These are phyloP conservation scores for Collybia sp. DNA, from an alignment of 768 basidiomycete genomes.

Conservation along the genomic window DNA sequence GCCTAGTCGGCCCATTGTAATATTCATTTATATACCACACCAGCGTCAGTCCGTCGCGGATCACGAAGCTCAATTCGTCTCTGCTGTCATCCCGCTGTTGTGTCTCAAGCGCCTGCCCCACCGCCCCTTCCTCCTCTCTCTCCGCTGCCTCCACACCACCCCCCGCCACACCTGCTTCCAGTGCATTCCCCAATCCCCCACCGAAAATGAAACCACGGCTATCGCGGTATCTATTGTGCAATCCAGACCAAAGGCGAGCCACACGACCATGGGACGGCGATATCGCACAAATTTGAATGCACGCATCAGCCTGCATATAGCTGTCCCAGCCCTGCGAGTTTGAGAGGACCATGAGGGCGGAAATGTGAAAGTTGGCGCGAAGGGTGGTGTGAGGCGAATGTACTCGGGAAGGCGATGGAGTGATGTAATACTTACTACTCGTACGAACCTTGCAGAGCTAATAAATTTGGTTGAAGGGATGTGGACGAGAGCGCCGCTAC, in stretches of 20 bases:
- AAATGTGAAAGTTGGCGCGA: no score
- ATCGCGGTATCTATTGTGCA: constrained; percentile 10
- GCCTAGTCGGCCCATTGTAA: constrained; percentile 17
- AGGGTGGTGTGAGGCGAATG: no score
- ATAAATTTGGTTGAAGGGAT: no score
- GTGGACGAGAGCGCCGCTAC: no score
- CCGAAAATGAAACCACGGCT: constrained; percentile 7
- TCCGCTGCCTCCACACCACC: constrained; percentile 39
- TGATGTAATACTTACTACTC: no score
- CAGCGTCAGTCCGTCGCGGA: constrained; percentile 11
- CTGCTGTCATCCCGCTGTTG: constrained; percentile 16
- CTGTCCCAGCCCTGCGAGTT: constrained; percentile 80
- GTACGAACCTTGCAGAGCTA: no score
- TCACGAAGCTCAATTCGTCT: constrained; percentile 33
- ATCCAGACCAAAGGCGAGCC: constrained; percentile 76
- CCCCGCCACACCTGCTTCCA: constrained; percentile 28
- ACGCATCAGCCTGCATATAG: constrained; percentile 73
- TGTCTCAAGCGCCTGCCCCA: constrained; percentile 19
- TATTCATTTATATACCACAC: neutral
- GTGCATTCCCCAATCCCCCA: constrained; percentile 9
- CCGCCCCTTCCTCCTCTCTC: constrained; percentile 23
- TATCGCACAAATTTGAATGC: constrained; percentile 89
- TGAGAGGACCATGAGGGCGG: constrained; percentile 56
- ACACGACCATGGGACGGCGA: constrained; percentile 85
- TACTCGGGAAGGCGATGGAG: no score